Conservation (phyloP, 257 asterid genomes). For the Paraleonurus japonicus region DNA sequence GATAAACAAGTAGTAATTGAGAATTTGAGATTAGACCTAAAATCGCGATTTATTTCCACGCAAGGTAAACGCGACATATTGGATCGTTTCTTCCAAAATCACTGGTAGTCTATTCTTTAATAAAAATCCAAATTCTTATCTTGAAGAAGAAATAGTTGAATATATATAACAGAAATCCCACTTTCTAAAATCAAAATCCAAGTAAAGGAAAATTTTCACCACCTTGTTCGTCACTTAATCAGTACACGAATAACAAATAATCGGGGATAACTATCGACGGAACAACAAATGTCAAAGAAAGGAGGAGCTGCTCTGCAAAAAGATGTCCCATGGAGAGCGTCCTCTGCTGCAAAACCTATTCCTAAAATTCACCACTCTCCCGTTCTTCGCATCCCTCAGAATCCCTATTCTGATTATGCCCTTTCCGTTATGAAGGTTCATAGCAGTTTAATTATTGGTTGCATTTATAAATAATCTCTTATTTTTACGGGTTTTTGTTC, state of each 20-base stretch:
- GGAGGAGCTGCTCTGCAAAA: conserved; percentile 51
- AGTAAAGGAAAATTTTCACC: neutral
- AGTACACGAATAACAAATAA: neutral
- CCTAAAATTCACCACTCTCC: conserved; percentile 92
- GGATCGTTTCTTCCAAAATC: neutral
- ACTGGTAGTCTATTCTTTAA: neutral
- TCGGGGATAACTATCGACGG: neutral
- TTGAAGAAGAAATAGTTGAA: neutral
- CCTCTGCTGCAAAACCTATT: conserved; percentile 61
- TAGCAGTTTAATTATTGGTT: neutral
- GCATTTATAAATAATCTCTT: neutral
- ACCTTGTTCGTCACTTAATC: neutral
- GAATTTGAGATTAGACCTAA: neutral
- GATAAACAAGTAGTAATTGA: neutral
- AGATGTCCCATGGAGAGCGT: conserved; percentile 91
- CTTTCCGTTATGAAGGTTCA: conserved; percentile 75
- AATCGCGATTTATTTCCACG: neutral
- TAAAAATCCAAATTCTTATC: conserved; percentile 42
- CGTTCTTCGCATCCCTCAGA: conserved; percentile 66
- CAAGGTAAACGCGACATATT: neutral
- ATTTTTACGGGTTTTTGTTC: conserved; percentile 5
- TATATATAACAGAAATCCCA: neutral
- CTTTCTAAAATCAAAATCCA: neutral
- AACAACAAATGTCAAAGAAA: conserved; percentile 55
- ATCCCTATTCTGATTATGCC: conserved; percentile 63